These are phyloP conservation scores for Pelomyxa schiedti DNA, from an alignment of 78 protist species.

Conservation along the genomic window DNA sequence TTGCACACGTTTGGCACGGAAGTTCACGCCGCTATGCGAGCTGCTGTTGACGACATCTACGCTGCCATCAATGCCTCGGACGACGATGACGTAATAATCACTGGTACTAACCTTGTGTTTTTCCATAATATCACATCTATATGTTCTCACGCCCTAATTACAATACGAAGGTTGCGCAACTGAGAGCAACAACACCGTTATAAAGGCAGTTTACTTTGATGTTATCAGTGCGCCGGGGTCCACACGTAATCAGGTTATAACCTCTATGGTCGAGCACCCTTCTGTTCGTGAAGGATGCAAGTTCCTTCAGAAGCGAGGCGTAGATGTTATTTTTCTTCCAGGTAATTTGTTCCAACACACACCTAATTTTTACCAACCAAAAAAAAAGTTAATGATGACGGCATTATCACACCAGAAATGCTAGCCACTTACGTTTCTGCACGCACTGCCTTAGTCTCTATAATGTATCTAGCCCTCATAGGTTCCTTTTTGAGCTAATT, in stretches of 20 bases:
- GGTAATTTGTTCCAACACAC: too few relatives aligned
- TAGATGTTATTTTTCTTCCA: conserved; percentile 7
- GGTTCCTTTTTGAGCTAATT: too few relatives aligned
- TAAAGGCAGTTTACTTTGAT: neutral
- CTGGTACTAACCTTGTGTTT: too few relatives aligned
- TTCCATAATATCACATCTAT: too few relatives aligned
- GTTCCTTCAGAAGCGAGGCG: conserved; percentile 12
- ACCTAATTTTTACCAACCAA: too few relatives aligned
- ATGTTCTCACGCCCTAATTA: too few relatives aligned
- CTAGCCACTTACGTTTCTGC: neutral
- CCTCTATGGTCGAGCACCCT: conserved; percentile 26
- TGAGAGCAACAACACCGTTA: neutral
- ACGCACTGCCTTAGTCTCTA: neutral
- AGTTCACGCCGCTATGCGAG: conserved; percentile 3
- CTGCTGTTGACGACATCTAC: neutral
- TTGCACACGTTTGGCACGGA: neutral
- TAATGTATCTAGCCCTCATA: too few relatives aligned
- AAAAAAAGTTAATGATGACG: too few relatives aligned
- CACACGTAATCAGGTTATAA: conserved; percentile 21
- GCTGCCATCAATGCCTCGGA: neutral
- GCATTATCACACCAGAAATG: neutral
- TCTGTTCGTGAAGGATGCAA: conserved; percentile 8
- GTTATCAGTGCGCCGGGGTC: neutral
- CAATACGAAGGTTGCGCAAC: neutral
- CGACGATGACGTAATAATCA: neutral